A percentile compares a stretch with the other conserved stretches of the same genome.
phyloP scores from a whole-genome alignment of 2,329 filamentous ascomycete genomes.

The Fusarium incarnatum region DNA sequence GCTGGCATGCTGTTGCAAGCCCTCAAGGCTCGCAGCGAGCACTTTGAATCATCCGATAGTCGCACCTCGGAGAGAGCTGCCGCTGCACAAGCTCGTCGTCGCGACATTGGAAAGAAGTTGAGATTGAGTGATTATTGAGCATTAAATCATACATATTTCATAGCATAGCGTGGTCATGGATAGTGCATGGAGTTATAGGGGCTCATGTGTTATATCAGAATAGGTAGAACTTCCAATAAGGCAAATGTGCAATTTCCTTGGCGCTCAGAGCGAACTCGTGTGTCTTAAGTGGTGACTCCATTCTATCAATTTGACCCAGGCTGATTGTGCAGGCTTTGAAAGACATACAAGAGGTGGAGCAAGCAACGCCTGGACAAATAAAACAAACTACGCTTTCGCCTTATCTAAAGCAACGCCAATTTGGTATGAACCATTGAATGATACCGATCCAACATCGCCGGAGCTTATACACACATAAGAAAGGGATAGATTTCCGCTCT shows the following conservation, averaged over 20 bases:
- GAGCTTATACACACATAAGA: not conserved
- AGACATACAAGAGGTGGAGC: not conserved
- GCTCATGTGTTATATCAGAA: conserved; percentile 22
- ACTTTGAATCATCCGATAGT: conserved; percentile 61
- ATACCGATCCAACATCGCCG: not conserved
- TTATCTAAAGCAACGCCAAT: not conserved
- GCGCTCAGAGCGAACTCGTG: not conserved
- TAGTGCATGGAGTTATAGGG: conserved; percentile 37
- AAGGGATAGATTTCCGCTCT: not conserved
- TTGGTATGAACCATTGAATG: not conserved
- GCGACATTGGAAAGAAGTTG: conserved; percentile 81
- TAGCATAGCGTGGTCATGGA: conserved; percentile 27
- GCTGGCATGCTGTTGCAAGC: conserved; percentile 93
- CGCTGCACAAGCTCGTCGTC: conserved; percentile 66
- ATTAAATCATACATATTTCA: not conserved
- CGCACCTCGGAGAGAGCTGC: conserved; percentile 71
- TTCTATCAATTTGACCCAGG: not conserved
- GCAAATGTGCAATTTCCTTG: not conserved
- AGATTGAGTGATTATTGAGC: conserved; percentile 74
- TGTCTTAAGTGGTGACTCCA: not conserved
- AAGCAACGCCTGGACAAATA: not conserved
- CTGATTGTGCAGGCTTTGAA: not conserved
- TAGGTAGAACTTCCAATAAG: not conserved
- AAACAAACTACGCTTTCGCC: not conserved
- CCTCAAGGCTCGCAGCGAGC: conserved; percentile 76